These are phyloP conservation scores for Digitaria exilis DNA, from an alignment of 202 grass and related monocot species.

Conservation along the genomic window DNA sequence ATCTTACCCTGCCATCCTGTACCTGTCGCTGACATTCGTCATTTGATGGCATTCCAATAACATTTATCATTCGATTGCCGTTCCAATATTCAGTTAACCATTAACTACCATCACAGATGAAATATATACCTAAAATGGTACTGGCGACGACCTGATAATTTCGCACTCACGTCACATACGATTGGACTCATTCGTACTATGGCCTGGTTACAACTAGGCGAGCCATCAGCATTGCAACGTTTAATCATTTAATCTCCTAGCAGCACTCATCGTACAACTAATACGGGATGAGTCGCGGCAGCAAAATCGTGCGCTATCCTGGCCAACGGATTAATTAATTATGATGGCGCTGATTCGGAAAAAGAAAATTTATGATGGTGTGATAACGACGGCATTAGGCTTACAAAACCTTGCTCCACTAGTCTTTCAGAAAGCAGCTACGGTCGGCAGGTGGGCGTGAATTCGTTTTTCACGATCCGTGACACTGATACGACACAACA, in stretches of 20 bases:
- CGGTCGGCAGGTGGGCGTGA: not conserved
- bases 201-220: not conserved
- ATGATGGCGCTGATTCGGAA: too few relatives aligned
- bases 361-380: not conserved
- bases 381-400: not conserved
- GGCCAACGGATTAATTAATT: not conserved
- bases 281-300: not conserved
- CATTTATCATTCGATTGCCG: not conserved
- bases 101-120: not conserved
- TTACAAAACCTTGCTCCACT: not conserved
- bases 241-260: not conserved
- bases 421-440: not conserved
- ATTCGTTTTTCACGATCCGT: conserved; percentile 12
- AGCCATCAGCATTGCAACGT: not conserved
- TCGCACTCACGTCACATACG: too few relatives aligned
- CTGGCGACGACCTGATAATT: not conserved
- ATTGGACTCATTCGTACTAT: not conserved
- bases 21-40: not conserved
- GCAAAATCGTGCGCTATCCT: not conserved
- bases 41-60: not conserved
- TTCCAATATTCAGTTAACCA: not conserved
- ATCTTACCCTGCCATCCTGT: not conserved
- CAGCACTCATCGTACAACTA: not conserved
- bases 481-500: not conserved
- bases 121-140: not conserved